A percentile compares a stretch with the other conserved stretches of the same genome.
phyloP scores from a whole-genome alignment of 2,329 filamentous ascomycete species.

The Fusarium begoniae region DNA sequence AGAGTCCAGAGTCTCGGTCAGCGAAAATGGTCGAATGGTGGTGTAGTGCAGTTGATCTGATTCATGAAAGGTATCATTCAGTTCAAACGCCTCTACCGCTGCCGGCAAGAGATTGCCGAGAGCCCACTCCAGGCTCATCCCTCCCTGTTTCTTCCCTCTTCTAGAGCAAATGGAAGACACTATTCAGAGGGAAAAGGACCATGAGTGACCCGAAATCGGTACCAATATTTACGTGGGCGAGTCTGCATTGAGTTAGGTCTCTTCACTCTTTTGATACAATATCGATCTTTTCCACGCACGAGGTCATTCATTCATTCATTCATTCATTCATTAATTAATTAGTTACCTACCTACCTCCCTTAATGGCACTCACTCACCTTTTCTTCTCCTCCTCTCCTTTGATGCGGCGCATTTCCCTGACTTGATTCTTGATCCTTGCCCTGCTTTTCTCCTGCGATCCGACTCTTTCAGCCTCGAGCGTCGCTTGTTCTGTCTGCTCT shows the following conservation, averaged over 20 bases:
- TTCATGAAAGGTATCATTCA: conserved; percentile 13
- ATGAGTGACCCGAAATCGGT: conserved; percentile 19
- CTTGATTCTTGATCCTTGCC: conserved; percentile 5
- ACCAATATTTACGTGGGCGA: conserved; percentile 23
- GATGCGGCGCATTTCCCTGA: conserved; percentile 26
- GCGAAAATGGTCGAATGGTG: conserved; percentile 32
- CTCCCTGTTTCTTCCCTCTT: conserved; percentile 4
- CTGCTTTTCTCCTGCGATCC: background rate
- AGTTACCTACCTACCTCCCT: background rate
- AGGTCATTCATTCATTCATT: conserved; percentile 14
- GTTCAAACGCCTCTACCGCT: conserved; percentile 5
- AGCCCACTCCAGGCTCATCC: conserved; percentile 15
- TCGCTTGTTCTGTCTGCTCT: background rate
- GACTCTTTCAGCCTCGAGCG: background rate
- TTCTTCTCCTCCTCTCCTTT: background rate
- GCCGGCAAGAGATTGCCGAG: conserved; percentile 37
- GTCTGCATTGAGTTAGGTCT: conserved; percentile 30
- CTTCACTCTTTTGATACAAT: conserved; percentile 1
- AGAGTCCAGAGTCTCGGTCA: conserved; percentile 25
- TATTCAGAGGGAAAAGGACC: conserved; percentile 3
- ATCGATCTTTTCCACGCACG: conserved; percentile 27
- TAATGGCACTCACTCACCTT: background rate
- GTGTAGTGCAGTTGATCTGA: background rate
- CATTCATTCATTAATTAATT: background rate
- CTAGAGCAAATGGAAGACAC: background rate